Evolutionary conservation across 352 stramenopile genomes (phyloP).

Genomic region (Thraustochytrium striatum): DNA sequence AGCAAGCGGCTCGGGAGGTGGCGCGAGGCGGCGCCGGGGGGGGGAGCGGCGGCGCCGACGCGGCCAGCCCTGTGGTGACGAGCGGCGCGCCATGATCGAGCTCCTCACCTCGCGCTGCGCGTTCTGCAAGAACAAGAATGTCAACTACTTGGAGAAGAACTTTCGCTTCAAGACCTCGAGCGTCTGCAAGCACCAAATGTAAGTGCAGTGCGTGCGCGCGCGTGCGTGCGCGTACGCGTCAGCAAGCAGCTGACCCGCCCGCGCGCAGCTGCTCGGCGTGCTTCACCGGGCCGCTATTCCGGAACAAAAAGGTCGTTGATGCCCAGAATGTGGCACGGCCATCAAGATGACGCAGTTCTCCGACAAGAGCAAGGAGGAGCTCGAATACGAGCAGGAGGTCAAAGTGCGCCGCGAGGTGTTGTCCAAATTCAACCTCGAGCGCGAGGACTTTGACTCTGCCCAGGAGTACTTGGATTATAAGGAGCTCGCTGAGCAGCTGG

Average conservation of each 20-base stretch:
- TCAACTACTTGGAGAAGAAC: constrained; percentile 38
- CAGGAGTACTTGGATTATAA: constrained; percentile 2
- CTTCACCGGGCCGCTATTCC: constrained; percentile 11
- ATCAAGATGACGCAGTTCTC: constrained; percentile 42
- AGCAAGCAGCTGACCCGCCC: too few relatives aligned
- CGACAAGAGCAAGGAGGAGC: constrained; percentile 37
- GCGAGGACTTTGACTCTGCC: constrained; percentile 7
- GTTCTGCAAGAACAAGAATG: constrained; percentile 39
- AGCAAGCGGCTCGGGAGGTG: too few relatives aligned
- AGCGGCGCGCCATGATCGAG: background rate
- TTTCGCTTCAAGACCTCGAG: constrained; percentile 35
- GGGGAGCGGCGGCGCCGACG: too few relatives aligned
- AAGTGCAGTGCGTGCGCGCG: background rate
- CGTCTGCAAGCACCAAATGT: constrained; percentile 25
- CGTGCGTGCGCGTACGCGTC: too few relatives aligned
- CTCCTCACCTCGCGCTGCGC: constrained; percentile 25
- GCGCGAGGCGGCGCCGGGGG: too few relatives aligned
- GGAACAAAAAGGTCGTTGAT: constrained; percentile 35
- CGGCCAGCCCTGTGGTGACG: too few relatives aligned
- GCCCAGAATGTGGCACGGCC: constrained; percentile 7
- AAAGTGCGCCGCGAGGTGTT: constrained; percentile 34
- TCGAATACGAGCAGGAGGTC: constrained; percentile 39
- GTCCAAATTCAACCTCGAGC: constrained; percentile 13
- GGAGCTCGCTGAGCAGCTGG: constrained; percentile 17
- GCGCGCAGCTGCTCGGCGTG: constrained; percentile 19